Base-by-base conservation (phyloP, 1,284 basidiomycete species). In the Microbotryum saponariae region DNA sequence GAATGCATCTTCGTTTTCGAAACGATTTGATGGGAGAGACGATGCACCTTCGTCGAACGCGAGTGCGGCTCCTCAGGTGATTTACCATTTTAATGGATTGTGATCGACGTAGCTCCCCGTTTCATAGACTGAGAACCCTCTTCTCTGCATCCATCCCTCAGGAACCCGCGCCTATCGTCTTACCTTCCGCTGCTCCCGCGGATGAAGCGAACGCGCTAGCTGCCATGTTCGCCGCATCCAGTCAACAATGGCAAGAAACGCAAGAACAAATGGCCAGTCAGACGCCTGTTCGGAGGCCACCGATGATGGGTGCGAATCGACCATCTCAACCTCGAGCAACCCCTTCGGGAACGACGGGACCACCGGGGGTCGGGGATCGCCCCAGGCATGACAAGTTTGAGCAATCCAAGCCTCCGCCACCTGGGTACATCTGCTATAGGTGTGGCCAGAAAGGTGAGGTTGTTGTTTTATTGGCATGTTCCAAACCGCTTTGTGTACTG, bases 401-500 rank as follows among this genome's bases (percentile, higher is more conserved):
- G 37, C 37, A 42, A 6, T 18, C 37, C 56, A 71, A 67, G 59
- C 77, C 78, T 31, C 79, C 94, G 10, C 92, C 92, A 21, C 82
- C 88, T 5, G 96, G 93, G 59, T 99, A 98, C 78, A 92, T 98
- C n/a, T 98, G 96, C 75, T 97, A 97, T 76, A 86, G 96, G 47
- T 99, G 96, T 77, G 93, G 93, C 49, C 88, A 96, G 77, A 96
- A 97, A 83, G 92, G 91, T 91, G 72, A 62, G 85, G 10, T 12
- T 6, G 10, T 72, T 72, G 25, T 21, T 33, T 23, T 6, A 44
- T 62, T 46, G 61, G 58, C 33, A 29, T 31, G 29, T 29, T 51
- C 45, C 55, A 57, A 57, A 42, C 4, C 3, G 16, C 2, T 42
- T 60, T 54, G 27, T 51, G 20, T 55, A 58, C 54, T n/a, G 49